These are phyloP conservation scores for Zygoascus biomembranicola DNA, from an alignment of 805 yeast species.

Conservation along the genomic window DNA sequence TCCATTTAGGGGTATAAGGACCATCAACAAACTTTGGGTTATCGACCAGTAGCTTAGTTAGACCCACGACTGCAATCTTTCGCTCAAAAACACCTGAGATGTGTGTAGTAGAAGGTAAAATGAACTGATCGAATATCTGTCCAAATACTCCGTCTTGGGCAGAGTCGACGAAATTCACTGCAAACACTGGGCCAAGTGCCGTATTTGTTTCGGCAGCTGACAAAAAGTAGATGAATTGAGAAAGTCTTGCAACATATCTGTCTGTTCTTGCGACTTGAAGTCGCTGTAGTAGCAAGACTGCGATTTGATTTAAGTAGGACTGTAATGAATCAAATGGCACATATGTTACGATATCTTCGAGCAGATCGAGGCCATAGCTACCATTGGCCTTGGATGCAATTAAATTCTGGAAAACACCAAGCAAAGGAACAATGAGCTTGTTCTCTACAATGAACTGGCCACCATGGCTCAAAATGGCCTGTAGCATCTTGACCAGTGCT, in stretches of 20 bases:
- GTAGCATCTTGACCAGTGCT: slow-evolving; percentile 74
- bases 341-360: slow-evolving; percentile 57
- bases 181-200: slow-evolving; percentile 48
- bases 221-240: slow-evolving; percentile 51
- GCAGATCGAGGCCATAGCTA: slow-evolving; percentile 71
- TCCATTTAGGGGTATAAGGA: slow-evolving; percentile 35
- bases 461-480: slow-evolving; percentile 49
- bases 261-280: slow-evolving; percentile 77
- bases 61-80: slow-evolving; percentile 42
- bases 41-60: slow-evolving; percentile 37
- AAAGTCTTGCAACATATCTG: slow-evolving; percentile 62
- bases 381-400: slow-evolving; percentile 81
- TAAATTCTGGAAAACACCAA: slow-evolving; percentile 95
- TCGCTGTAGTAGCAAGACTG: slow-evolving; percentile 67
- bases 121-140: slow-evolving; percentile 24
- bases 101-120: slow-evolving; percentile 29
- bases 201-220: slow-evolving; percentile 34
- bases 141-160: slow-evolving; percentile 31
- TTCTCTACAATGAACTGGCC: slow-evolving; percentile 31
- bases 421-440: slow-evolving; percentile 56
- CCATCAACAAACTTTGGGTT: slow-evolving; percentile 32
- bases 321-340: slow-evolving; percentile 44
- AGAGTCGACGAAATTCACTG: slow-evolving; percentile 35
- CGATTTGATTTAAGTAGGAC: slow-evolving; percentile 60
- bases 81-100: slow-evolving; percentile 36